These are phyloP conservation scores for Sporothrix globosa DNA, from an alignment of 2,329 filamentous ascomycete genomes.

Conservation along the genomic window DNA sequence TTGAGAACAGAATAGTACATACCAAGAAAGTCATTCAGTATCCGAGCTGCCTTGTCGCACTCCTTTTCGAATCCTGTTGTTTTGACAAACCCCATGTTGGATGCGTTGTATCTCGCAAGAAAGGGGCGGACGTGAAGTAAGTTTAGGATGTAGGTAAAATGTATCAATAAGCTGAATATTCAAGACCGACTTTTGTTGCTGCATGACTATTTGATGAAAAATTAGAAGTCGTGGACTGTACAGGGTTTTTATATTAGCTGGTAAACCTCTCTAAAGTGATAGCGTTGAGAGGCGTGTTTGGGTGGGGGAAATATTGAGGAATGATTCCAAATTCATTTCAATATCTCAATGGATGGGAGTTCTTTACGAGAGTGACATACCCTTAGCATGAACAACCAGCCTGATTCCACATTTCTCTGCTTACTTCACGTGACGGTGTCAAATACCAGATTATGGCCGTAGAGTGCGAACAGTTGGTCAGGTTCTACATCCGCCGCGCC, in stretches of 20 bases:
- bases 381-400: too few relatives aligned
- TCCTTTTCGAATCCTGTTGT: not conserved
- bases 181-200: not conserved
- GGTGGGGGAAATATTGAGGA: too few relatives aligned
- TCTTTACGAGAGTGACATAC: too few relatives aligned
- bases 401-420: too few relatives aligned
- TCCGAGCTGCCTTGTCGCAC: conserved; percentile 8
- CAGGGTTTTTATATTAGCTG: conserved; percentile 7
- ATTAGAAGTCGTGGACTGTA: not conserved
- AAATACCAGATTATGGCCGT: too few relatives aligned
- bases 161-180: not conserved
- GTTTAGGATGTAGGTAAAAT: too few relatives aligned
- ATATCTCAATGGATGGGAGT: too few relatives aligned
- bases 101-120: not conserved
- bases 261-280: not conserved
- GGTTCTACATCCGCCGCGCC: too few relatives aligned
- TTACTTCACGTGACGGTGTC: too few relatives aligned
- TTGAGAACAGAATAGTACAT: not conserved
- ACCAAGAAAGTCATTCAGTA: not conserved
- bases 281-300: too few relatives aligned
- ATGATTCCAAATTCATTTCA: too few relatives aligned
- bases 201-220: not conserved
- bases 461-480: too few relatives aligned
- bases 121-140: not conserved
- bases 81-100: not conserved